Base-by-base conservation (phyloP, 768 basidiomycete species). In the Albatrellus ellisii region DNA sequence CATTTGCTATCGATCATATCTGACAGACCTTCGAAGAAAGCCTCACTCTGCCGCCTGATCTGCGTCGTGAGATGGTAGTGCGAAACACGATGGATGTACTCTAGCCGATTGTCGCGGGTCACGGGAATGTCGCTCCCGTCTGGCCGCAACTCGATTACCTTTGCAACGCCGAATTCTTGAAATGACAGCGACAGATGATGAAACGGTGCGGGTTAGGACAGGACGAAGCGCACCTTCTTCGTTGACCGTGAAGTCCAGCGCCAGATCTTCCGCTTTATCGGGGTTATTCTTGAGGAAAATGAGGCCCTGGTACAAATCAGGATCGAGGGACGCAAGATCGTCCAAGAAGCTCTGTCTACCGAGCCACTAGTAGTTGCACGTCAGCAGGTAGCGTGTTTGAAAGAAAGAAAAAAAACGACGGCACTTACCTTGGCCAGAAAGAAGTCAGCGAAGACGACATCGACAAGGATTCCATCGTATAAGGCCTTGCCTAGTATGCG, bases 391-490 rank as follows among this genome's bases (percentile, higher is more conserved):
- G 21, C 5, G n/a, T n/a, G n/a, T n/a, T n/a, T n/a, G n/a, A n/a
- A n/a, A n/a, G n/a, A 25, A 12, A n/a, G 1, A 15, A 39, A 11
- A 9, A n/a, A 34, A 29, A 0, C 24, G 27, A 9, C 6, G 3
- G 14, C 14, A 52, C 61, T 26, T 39, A 82, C 78, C 70, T 89
- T 91, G 6, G 85, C 75, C 42, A 95, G 67, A 70, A 98, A 98
- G 68, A 98, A 99, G 2, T 79, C 76, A 3, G 95, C 92, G 58
- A 98, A 98, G 0, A 83, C 84, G 2, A 97, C 89, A 49, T 97
- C 90, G 12, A 94, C 79, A 6, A 99, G 66, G 35, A 98, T 95
- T 1, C 92, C 91, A 41, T 97, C 88, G 53, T 99, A 98, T 56
- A 99, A 68, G 0, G 94, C 95, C 57, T 98, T 98, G 4, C 94